Base-by-base conservation (phyloP, 306 rosid species). In the Datisca glomerata region DNA sequence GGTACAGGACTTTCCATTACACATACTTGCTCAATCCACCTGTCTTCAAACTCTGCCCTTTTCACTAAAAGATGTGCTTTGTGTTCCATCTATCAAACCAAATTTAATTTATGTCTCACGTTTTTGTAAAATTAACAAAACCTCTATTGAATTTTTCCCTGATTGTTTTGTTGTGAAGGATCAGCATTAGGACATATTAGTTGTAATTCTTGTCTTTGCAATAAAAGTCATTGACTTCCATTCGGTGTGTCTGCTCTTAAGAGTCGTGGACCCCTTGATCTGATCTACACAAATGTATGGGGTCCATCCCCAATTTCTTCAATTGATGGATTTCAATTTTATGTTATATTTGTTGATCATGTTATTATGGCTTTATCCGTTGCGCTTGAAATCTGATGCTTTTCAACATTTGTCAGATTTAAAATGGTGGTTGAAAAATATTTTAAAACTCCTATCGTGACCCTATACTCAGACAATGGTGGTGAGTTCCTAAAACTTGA, bases 121-220 rank as follows among this genome's bases (percentile, higher is more conserved):
- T 1, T 41, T 18, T 41, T 41, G 45, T 20, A 3, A 4, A 0
- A 6, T 24, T 41, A 41, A 18, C 8, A 16, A 18, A n/a, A n/a
- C n/a, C n/a, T n/a, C n/a, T n/a, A n/a, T n/a, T n/a, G n/a, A n/a
- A n/a, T n/a, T n/a, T n/a, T 41, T 8, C 22, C 2, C 22, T 9
- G 2, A 2, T 20, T 41, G 5, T 18, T 41, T 41, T 41, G 3
- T 41, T 41, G 45, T 41, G 45, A 41, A 41, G 24, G 45, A 41
- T 41, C 45, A 9, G n/a, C 22, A 20, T 6, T 8, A 12, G 45
- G 45, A 24, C 24, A 20, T 24, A 16, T 13, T 18, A 3, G 24
- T 18, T 20, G 23, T 8, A 17, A 10, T 41, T 9, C 24, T 16
- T 16, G 1, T 13, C 8, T 19, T 12, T 35, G 24, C 28, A 13